A percentile compares a stretch with the other conserved stretches of the same genome.
Evolutionary conservation across 306 rosid genomes (phyloP).

Genomic region (Mimosa pudica): DNA sequence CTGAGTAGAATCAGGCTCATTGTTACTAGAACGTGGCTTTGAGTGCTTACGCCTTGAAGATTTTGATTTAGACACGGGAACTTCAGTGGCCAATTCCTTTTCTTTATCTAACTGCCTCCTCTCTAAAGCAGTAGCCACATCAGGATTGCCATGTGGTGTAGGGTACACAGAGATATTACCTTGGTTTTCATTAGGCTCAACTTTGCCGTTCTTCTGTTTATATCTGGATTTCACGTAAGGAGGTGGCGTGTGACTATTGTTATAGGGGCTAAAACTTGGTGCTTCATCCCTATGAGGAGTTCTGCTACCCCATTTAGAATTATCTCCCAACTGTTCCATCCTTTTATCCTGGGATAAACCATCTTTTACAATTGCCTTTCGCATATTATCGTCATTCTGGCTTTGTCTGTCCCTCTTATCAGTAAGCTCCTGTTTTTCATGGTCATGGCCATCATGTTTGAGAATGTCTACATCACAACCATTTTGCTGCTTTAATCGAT

Average conservation of each 20-base stretch:
- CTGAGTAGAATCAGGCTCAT: constrained; percentile 38
- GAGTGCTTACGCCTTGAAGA: constrained; percentile 67
- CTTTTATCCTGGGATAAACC: constrained; percentile 52
- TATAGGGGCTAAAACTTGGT: constrained; percentile 50
- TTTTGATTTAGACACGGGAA: constrained; percentile 62
- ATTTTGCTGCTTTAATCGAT: constrained; percentile 43
- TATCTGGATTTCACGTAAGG: constrained; percentile 73
- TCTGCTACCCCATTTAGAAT: constrained; percentile 42
- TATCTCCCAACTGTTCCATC: constrained; percentile 44
- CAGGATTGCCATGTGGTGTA: constrained; percentile 48
- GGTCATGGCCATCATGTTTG: constrained; percentile 49
- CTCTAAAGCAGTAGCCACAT: constrained; percentile 37
- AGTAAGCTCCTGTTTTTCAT: constrained; percentile 43
- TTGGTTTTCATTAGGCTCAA: constrained; percentile 36
- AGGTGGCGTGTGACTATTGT: constrained; percentile 67
- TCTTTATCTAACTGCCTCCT: constrained; percentile 43
- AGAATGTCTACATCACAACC: constrained; percentile 41
- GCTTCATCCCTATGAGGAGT: constrained; percentile 50
- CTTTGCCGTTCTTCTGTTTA: constrained; percentile 48
- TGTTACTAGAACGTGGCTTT: constrained; percentile 53
- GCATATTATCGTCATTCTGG: constrained; percentile 44
- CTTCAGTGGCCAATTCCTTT: constrained; percentile 46
- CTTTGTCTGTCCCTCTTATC: constrained; percentile 48
- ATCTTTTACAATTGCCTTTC: constrained; percentile 40
- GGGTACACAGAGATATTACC: constrained; percentile 37